Base-by-base conservation (phyloP, 495 filamentous ascomycete species). In the Talaromyces nanjingensis region DNA sequence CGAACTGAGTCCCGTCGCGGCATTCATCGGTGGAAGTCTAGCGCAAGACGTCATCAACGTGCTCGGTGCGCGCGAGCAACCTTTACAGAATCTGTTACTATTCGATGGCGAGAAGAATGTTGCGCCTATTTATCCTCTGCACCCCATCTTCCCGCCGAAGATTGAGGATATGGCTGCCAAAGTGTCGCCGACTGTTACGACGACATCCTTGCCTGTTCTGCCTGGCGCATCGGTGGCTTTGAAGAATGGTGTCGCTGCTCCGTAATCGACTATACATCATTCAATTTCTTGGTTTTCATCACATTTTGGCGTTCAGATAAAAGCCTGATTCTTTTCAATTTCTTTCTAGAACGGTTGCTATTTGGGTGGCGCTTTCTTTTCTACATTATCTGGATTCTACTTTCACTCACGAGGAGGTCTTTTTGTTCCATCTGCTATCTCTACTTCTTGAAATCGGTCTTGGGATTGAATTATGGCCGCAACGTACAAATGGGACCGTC, bases 1-100 rank as follows among this genome's bases (percentile, higher is more conserved):
- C 66, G 94, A 98, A 74, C 74, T 98, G 31, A 87, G 89, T 31
- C 92, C 94, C 24, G 91, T 96, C 11, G 87, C 92, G 2, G 93
- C 94, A 0, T 92, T 97, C 64, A 73, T 98, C 25, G 94, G 94
- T 27, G 94, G 92, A 0, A 85, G 90, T 69, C 79, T 98, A 4
- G 92, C 93, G 3, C 94, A 98, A 76, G 94, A 98, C 71, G 91
- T 96, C 20, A 98, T 98, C 74, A 98, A 97, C 65, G 93, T 97
- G 39, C 83, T 98, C 8, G 91, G 92, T 24, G 83, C 87, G 66
- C 83, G 90, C 49, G 91, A 97, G 76, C 94, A 98, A 73, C 94
- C 94, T 3, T 84, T 98, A 16, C 96, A 98, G 79, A 98, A 98
- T 71, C 85, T 97, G 70, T 81, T 96, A 37, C 77, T 98, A 11